phyloP scores from a whole-genome alignment of 129 eudicot genomes.

The Artemisia tridentata region DNA sequence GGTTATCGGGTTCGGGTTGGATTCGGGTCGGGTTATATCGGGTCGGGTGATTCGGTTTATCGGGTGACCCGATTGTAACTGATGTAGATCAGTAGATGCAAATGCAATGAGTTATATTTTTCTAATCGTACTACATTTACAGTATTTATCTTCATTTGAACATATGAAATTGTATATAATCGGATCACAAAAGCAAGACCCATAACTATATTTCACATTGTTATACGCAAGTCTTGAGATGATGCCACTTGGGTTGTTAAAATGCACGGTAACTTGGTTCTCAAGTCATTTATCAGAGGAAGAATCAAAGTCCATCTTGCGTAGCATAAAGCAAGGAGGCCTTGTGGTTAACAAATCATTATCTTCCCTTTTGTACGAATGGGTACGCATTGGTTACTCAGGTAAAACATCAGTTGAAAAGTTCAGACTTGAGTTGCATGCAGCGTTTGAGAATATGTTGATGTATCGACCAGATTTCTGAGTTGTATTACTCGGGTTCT shows the following conservation, averaged over 20 bases:
- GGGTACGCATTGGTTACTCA: conserved; percentile 75
- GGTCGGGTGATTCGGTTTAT: too few relatives aligned
- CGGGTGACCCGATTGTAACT: too few relatives aligned
- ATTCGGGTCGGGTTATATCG: too few relatives aligned
- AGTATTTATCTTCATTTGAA: too few relatives aligned
- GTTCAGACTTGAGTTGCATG: conserved; percentile 55
- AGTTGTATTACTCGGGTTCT: conserved; percentile 30
- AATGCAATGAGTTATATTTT: too few relatives aligned
- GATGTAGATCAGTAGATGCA: too few relatives aligned
- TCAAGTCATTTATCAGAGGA: conserved; percentile 67
- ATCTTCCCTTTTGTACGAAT: conserved; percentile 59
- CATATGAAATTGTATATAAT: too few relatives aligned
- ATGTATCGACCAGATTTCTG: conserved; percentile 58
- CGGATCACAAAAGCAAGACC: too few relatives aligned
- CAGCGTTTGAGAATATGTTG: conserved; percentile 51
- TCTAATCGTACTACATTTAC: too few relatives aligned
- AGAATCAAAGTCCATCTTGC: conserved; percentile 55
- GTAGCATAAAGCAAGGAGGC: conserved; percentile 45
- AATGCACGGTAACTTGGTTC: conserved; percentile 78
- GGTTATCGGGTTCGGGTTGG: too few relatives aligned
- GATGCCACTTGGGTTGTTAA: conserved; percentile 92
- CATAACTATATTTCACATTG: too few relatives aligned
- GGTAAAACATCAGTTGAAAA: conserved; percentile 63
- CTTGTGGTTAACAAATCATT: conserved; percentile 43
- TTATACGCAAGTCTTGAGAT: conserved; percentile 51